Percentiles rank a stretch among this genome's conserved stretches.
Evolutionary conservation across 352 stramenopile species (phyloP).

Genomic region (Globisporangium irregulare): DNA sequence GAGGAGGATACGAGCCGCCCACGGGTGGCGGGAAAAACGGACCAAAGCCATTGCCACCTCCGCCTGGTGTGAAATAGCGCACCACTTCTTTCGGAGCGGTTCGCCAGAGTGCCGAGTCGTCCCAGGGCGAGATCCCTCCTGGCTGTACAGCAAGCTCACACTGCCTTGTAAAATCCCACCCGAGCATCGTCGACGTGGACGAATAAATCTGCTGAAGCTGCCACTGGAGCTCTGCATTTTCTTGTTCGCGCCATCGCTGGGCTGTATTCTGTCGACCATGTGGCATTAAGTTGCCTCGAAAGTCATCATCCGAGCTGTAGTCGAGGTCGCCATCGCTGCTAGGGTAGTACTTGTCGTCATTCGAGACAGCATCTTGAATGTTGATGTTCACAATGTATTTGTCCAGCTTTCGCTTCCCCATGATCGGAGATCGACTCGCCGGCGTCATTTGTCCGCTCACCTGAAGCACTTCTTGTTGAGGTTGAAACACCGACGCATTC

Average conservation of each 20-base stretch:
- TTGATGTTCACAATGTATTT: conserved; percentile 59
- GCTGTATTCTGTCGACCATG: conserved; percentile 15
- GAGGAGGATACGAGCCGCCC: conserved; percentile 1
- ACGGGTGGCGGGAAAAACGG: conserved; percentile 23
- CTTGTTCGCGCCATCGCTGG: conserved; percentile 31
- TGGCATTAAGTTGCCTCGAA: neutral
- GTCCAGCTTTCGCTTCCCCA: conserved; percentile 69
- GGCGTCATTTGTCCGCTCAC: neutral
- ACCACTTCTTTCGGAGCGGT: conserved; percentile 72
- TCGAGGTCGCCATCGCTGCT: conserved; percentile 3
- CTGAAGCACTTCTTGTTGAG: conserved; percentile 19
- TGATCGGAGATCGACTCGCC: conserved; percentile 9
- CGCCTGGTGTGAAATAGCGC: conserved; percentile 54
- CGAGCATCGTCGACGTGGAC: conserved; percentile 63
- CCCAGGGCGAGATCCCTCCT: conserved; percentile 32
- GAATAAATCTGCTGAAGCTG: conserved; percentile 76
- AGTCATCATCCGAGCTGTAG: conserved; percentile 11
- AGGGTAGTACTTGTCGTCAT: conserved; percentile 30
- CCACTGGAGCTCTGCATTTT: conserved; percentile 55
- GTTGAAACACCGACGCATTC: conserved; percentile 55
- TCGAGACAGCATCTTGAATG: conserved; percentile 25
- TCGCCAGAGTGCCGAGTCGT: conserved; percentile 51
- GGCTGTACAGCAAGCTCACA: conserved; percentile 33
- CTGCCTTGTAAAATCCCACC: conserved; percentile 71
- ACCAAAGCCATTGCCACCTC: conserved; percentile 22